Evolutionary conservation across 345 rosid species (phyloP), one percentile per base, ranked within the genome.

Genomic region (Ricinus communis): DNA sequence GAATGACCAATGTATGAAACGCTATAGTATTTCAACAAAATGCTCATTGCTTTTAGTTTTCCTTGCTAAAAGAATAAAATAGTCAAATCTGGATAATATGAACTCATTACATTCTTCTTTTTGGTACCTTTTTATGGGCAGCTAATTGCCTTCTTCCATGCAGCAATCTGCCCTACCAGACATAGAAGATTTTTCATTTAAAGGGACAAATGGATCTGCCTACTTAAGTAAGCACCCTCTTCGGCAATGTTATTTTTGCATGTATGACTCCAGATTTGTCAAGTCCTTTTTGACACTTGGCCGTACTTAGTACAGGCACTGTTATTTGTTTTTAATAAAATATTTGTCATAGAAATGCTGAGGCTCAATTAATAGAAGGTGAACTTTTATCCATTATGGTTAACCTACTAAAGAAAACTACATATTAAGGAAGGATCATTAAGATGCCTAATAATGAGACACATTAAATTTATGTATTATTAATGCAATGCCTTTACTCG

Each of bases 131-230:
- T n/a, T n/a, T n/a, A n/a, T n/a, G n/a, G n/a, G n/a, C n/a, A n/a
- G n/a, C n/a, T n/a, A n/a, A n/a, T 21, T 11, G 40, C 22, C 5
- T 10, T 40, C 50, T 61, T 56, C n/a, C 52, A 18, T 71, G 77
- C 83, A 87, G 96, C 66, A 31, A 28, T 56, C 75, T 64, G 77
- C 71, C 31, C 72, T 82, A 40, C 90, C 88, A 24, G 96, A 86
- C 69, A 90, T 93, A n/a, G 98, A 93, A 85, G 94, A 88, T 30
- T 84, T 84, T 78, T 85, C 90, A 5, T 85, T 61, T 79, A 87
- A 77, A 50, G 82, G 80, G 73, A 71, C 76, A 5, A 82, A 78
- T 33, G 79, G 73, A 61, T 70, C 86, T 64, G 11, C 82, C 38
- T 63, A 52, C 43, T 69, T 71, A 65, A 63, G 89, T 87, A 78